These are phyloP conservation scores for Torulaspora indica DNA, from an alignment of 805 yeast species.

Conservation along the genomic window DNA sequence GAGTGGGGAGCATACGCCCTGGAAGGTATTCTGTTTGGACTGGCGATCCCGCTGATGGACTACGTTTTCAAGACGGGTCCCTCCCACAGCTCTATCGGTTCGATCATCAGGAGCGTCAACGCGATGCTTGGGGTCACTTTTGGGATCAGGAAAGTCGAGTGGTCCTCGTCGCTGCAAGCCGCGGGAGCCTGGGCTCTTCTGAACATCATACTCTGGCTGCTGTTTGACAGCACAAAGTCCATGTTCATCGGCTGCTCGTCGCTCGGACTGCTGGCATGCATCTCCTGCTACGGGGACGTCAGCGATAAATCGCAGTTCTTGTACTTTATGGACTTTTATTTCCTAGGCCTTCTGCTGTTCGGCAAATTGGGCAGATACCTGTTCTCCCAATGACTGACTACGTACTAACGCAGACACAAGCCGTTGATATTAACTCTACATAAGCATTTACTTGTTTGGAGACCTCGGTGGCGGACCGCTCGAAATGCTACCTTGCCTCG, in stretches of 20 bases:
- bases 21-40: slow-evolving; percentile 59
- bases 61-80: slow-evolving; percentile 16
- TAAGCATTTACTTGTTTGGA: slow-evolving; percentile 26
- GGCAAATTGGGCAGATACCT: slow-evolving; percentile 64
- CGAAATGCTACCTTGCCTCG: slow-evolving; percentile 36
- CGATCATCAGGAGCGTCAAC: slow-evolving; percentile 35
- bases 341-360: slow-evolving; percentile 59
- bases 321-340: slow-evolving; percentile 48
- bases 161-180: slow-evolving; percentile 64
- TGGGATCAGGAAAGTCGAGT: slow-evolving; percentile 63
- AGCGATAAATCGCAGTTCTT: slow-evolving; percentile 22
- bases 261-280: slow-evolving; percentile 27
- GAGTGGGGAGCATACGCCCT: slow-evolving; percentile 37
- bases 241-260: slow-evolving; percentile 43
- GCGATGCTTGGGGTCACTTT: slow-evolving; percentile 68
- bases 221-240: slow-evolving; percentile 55
- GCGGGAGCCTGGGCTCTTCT: slow-evolving; percentile 57
- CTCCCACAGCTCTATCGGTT: slow-evolving; percentile 15
- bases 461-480: slow-evolving; percentile 38
- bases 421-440: not conserved
- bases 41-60: slow-evolving; percentile 45
- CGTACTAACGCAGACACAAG: slow-evolving; percentile 4
- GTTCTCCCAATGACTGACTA: slow-evolving; percentile 24
- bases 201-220: slow-evolving; percentile 62
- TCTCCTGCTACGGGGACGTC: slow-evolving; percentile 21